Evolutionary conservation across 371 early-diverging fungal species (phyloP).

Genomic region (Rhizopus arrhizus): DNA sequence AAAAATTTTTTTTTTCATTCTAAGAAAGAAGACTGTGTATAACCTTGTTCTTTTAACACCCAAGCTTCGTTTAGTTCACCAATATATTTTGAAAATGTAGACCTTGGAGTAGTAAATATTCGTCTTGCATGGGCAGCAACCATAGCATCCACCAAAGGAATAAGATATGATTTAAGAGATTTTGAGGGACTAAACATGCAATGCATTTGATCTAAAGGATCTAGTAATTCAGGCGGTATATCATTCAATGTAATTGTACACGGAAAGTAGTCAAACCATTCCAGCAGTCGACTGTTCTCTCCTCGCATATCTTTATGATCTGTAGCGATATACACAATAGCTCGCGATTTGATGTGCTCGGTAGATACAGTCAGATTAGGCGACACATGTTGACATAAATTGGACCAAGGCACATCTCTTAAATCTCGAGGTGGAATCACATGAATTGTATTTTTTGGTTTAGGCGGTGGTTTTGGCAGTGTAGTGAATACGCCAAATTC

Average conservation of each 20-base stretch:
- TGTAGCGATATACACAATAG: slow-evolving; percentile 49
- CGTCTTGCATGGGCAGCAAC: slow-evolving; percentile 42
- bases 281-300: slow-evolving; percentile 28
- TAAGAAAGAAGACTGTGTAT: slow-evolving; percentile 19
- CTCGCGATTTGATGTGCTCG: slow-evolving; percentile 27
- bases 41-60: slow-evolving; percentile 32
- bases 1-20: slow-evolving; percentile 7
- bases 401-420: slow-evolving; percentile 25
- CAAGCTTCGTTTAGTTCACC: slow-evolving; percentile 40
- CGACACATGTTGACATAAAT: slow-evolving; percentile 28
- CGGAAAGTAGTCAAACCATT: slow-evolving; percentile 48
- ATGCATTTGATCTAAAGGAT: slow-evolving; percentile 31
- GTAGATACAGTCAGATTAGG: slow-evolving; percentile 24
- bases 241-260: slow-evolving; percentile 46
- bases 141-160: slow-evolving; percentile 51
- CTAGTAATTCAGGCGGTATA: slow-evolving; percentile 30
- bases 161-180: slow-evolving; percentile 37
- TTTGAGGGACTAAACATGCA: slow-evolving; percentile 39
- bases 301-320: slow-evolving; percentile 39
- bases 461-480: slow-evolving; percentile 20
- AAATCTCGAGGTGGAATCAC: slow-evolving; percentile 20
- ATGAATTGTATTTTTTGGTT: slow-evolving; percentile 15
- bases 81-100: slow-evolving; percentile 52
- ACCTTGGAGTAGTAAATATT: slow-evolving; percentile 41
- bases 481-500: slow-evolving; percentile 19